These are phyloP conservation scores for Hypoxylon sp. DNA, from an alignment of 2,329 filamentous ascomycete genomes.

Conservation along the genomic window DNA sequence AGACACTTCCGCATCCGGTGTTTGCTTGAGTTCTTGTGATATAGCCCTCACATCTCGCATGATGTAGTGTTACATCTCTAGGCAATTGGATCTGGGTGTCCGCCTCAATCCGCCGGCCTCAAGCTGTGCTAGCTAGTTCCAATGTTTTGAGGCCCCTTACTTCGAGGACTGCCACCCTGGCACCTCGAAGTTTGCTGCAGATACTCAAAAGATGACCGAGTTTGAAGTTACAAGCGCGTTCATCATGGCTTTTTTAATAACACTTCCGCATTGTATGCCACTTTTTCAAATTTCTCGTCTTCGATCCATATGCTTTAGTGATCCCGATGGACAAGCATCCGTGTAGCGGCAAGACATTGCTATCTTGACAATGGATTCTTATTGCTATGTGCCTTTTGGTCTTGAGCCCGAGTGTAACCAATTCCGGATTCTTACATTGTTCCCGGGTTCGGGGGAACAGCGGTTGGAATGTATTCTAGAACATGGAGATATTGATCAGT, in stretches of 20 bases:
- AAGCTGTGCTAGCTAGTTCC: background rate
- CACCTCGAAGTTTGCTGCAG: conserved; percentile 4
- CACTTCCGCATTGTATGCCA: background rate
- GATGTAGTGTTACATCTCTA: conserved; percentile 28
- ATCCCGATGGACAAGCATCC: background rate
- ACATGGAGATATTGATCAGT: conserved; percentile 34
- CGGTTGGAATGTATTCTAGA: conserved; percentile 38
- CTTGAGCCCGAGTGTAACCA: conserved; percentile 36
- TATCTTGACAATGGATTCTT: conserved; percentile 33
- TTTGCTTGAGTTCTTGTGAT: background rate
- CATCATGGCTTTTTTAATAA: background rate
- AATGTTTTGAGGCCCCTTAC: conserved; percentile 7
- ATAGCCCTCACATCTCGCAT: conserved; percentile 19
- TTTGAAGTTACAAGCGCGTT: background rate
- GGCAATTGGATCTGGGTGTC: background rate
- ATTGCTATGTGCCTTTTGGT: conserved; percentile 43
- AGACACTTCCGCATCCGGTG: background rate
- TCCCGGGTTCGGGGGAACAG: conserved; percentile 35
- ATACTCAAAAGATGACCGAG: conserved; percentile 1
- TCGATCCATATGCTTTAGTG: background rate
- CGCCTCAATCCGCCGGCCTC: background rate
- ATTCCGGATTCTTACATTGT: conserved; percentile 41
- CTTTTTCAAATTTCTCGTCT: background rate
- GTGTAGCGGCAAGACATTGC: background rate
- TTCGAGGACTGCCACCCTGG: background rate